Conservation (phyloP, 2,329 filamentous ascomycete species). For the Rhynchosporium secalis region DNA sequence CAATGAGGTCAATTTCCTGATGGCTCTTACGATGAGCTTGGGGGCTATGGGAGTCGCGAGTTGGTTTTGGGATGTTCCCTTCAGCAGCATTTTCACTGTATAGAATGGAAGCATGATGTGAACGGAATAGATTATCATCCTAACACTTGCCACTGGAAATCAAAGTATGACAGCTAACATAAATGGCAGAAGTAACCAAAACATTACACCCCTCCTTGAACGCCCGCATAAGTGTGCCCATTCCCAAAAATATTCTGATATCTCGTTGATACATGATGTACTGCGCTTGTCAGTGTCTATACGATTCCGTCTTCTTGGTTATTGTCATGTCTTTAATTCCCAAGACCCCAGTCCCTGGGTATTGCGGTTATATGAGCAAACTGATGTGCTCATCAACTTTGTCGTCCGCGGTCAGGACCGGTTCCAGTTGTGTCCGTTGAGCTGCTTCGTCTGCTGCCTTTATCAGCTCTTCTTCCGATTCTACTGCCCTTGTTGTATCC, state of each 20-base stretch:
- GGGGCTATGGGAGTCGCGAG: slow-evolving; percentile 68
- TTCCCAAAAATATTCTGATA: neutral
- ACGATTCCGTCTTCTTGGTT: neutral
- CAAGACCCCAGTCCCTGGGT: too few species aligned
- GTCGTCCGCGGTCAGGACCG: too few species aligned
- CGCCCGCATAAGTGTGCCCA: slow-evolving; percentile 2
- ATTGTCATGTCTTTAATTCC: neutral
- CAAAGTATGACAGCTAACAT: neutral
- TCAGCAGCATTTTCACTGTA: slow-evolving; percentile 44
- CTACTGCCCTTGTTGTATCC: neutral
- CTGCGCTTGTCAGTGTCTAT: neutral
- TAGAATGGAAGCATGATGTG: slow-evolving; percentile 5
- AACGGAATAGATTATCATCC: neutral
- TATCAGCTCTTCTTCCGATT: neutral
- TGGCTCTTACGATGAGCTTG: slow-evolving; percentile 81
- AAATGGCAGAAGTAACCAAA: neutral
- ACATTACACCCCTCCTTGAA: neutral
- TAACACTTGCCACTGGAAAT: neutral
- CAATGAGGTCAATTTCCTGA: slow-evolving; percentile 91
- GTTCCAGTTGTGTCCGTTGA: neutral
- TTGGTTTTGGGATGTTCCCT: slow-evolving; percentile 60
- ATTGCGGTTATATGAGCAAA: too few species aligned
- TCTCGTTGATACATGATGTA: neutral
- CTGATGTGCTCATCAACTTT: too few species aligned
- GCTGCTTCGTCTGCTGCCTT: neutral